Conservation (phyloP, 805 yeast species). For the Barnettozyma siamensis region DNA sequence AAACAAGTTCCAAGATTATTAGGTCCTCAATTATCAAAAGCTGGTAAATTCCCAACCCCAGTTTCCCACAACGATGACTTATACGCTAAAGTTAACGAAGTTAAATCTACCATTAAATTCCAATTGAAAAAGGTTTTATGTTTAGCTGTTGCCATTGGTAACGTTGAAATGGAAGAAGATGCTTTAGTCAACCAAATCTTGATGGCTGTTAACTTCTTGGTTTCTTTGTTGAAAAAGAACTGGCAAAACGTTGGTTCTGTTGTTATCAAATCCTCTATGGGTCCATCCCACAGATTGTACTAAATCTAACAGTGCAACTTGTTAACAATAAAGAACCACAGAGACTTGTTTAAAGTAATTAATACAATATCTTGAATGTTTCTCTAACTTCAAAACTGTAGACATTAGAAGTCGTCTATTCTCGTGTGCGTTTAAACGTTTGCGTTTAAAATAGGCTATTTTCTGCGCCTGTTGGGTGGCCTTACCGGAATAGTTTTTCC, state of each 20-base stretch:
- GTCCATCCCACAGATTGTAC: constrained; percentile 99
- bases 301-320: constrained; percentile 39
- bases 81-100: constrained; percentile 92
- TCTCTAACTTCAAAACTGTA: neutral
- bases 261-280: constrained; percentile 99
- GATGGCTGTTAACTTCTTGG: constrained; percentile 98
- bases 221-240: constrained; percentile 99
- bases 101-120: constrained; percentile 99
- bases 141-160: constrained; percentile 98
- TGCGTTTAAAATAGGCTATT: too few relatives aligned
- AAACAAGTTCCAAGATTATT: constrained; percentile 99
- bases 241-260: constrained; percentile 99
- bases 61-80: constrained; percentile 99
- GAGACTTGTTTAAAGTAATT: neutral
- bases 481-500: neutral
- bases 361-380: neutral
- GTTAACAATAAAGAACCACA: neutral
- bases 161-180: constrained; percentile 99
- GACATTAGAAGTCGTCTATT: too few relatives aligned
- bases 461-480: neutral
- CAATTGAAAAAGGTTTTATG: constrained; percentile 99
- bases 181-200: constrained; percentile 93
- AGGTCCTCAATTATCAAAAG: constrained; percentile 99
- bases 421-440: too few relatives aligned
- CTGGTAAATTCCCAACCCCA: constrained; percentile 99